Evolutionary conservation across 768 basidiomycete genomes (phyloP).

Genomic region (Suillus alpinus): DNA sequence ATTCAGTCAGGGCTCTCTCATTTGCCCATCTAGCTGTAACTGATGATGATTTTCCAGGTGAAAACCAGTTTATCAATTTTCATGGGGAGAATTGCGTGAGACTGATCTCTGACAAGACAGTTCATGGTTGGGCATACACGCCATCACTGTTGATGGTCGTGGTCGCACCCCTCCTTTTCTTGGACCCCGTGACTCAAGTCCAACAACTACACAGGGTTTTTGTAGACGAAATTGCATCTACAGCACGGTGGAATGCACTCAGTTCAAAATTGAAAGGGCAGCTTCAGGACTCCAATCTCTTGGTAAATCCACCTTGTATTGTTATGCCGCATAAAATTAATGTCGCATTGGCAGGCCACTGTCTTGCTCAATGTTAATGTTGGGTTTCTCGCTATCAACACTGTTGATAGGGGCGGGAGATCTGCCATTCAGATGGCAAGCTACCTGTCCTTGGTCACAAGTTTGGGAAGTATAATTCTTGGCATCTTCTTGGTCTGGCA

Average conservation of each 20-base stretch:
- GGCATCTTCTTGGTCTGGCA: too few relatives aligned
- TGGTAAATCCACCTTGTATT: conserved; percentile 34
- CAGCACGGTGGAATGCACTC: conserved; percentile 42
- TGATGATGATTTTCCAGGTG: conserved; percentile 20
- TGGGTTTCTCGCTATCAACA: too few relatives aligned
- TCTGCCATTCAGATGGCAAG: too few relatives aligned
- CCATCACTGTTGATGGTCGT: conserved; percentile 37
- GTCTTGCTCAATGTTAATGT: too few relatives aligned
- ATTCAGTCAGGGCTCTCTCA: too few relatives aligned
- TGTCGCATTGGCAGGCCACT: too few relatives aligned
- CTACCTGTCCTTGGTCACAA: too few relatives aligned
- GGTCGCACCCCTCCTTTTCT: conserved; percentile 47
- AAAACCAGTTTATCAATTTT: conserved; percentile 38
- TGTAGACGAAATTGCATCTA: conserved; percentile 44
- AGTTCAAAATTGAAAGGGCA: conserved; percentile 44
- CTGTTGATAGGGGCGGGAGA: too few relatives aligned
- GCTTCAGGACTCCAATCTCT: conserved; percentile 50
- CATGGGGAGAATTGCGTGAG: conserved; percentile 45
- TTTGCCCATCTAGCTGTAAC: background rate
- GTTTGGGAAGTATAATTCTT: too few relatives aligned
- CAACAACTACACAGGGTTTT: conserved; percentile 44
- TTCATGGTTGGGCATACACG: conserved; percentile 24
- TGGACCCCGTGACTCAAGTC: conserved; percentile 46
- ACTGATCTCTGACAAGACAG: conserved; percentile 31
- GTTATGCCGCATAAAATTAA: too few relatives aligned